phyloP scores from a whole-genome alignment of 345 rosid genomes.

The Cochlearia excelsa region DNA sequence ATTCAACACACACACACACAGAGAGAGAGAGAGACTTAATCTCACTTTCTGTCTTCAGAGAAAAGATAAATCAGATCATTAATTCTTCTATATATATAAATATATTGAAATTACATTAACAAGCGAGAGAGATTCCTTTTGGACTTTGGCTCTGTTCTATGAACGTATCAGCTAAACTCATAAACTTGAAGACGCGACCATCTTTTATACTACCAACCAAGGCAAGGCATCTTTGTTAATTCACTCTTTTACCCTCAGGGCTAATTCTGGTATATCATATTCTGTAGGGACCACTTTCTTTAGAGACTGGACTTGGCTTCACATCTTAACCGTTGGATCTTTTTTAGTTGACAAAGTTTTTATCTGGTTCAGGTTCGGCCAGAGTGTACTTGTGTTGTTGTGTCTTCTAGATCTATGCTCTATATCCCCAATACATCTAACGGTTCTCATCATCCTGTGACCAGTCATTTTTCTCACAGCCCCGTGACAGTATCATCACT shows the following conservation, averaged over 20 bases:
- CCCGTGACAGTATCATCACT: conserved; percentile 7
- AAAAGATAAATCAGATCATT: conserved; percentile 3
- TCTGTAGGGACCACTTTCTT: conserved; percentile 20
- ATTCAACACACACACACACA: conserved; percentile 25
- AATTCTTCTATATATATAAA: too few species aligned
- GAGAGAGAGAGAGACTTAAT: conserved; percentile 9
- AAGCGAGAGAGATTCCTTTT: too few species aligned
- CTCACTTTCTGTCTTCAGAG: not conserved
- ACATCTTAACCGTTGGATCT: conserved; percentile 46
- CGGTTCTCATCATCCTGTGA: conserved; percentile 31
- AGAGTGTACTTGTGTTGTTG: conserved; percentile 19
- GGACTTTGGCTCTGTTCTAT: too few species aligned
- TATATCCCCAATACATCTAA: conserved; percentile 38
- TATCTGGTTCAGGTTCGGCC: not conserved
- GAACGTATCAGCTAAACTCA: too few species aligned
- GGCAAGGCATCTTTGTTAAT: too few species aligned
- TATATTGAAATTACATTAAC: too few species aligned
- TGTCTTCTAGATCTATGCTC: not conserved
- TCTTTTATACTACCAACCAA: too few species aligned
- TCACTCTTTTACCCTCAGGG: not conserved
- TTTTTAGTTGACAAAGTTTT: not conserved
- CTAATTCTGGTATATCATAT: conserved; percentile 7
- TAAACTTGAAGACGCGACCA: too few species aligned
- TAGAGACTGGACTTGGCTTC: conserved; percentile 23
- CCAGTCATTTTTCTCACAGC: conserved; percentile 12